Evolutionary conservation across 139 green algal species (phyloP).

Genomic region (Picochlorum sp.): DNA sequence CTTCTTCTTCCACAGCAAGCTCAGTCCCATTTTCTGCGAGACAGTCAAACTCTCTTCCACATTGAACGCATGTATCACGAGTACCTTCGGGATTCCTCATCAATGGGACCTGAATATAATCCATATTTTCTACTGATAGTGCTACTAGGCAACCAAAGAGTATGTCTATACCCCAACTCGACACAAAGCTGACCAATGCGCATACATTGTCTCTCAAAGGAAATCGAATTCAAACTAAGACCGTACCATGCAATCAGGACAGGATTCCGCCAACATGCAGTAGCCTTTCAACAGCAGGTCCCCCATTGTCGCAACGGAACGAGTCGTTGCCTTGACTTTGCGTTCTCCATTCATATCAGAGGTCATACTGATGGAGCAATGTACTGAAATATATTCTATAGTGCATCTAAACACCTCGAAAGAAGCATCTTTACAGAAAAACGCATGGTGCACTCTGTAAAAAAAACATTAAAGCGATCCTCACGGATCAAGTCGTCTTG

Average conservation of each 20-base stretch:
- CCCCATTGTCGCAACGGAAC: slow-evolving; percentile 5
- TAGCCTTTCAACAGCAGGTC: slow-evolving; percentile 18
- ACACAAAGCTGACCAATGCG: no score
- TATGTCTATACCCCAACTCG: no score
- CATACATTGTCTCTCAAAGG: no score
- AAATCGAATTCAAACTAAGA: not conserved
- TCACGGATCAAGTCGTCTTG: no score
- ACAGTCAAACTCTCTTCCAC: slow-evolving; percentile 2
- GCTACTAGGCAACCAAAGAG: no score
- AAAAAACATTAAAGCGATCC: no score
- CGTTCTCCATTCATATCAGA: not conserved
- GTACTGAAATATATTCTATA: no score
- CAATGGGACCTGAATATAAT: slow-evolving; percentile 19
- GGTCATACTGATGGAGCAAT: not conserved
- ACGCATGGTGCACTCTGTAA: no score
- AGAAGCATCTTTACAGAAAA: not conserved
- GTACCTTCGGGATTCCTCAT: slow-evolving; percentile 19
- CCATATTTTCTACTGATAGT: no score
- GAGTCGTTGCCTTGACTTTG: not conserved
- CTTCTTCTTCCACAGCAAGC: not conserved
- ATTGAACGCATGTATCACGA: slow-evolving; percentile 21
- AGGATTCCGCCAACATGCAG: slow-evolving; percentile 21
- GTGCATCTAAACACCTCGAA: no score
- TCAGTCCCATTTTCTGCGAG: not conserved
- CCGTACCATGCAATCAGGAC: not conserved